Base-by-base conservation (phyloP, 2,329 filamentous ascomycete species). In the Ceratocystis eucalypticola region DNA sequence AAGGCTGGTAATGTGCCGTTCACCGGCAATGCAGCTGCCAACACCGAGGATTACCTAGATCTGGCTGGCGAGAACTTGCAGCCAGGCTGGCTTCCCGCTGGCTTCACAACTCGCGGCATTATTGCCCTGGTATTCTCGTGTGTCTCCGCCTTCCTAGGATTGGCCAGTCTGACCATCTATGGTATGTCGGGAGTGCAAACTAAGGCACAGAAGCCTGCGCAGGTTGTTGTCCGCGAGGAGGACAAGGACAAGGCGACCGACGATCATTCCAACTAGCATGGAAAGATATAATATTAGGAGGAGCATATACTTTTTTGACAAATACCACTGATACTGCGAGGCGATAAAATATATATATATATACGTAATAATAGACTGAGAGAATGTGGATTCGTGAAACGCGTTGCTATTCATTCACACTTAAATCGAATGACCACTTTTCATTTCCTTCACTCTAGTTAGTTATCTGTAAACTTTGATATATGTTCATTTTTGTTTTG, bases 71-170 rank as follows among this genome's bases (percentile, higher is more conserved):
- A 70, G 68, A 86, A 86, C 67, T 75, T 72, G 46, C 78, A 80
- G 2, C 81, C 84, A 0, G 75, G 74, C 0, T 79, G 76, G 59
- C 72, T 93, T n/a, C 88, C 88, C 0, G 79, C 76, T 0, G 89
- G 89, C 0, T 91, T 92, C 73, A 89, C 86, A 0, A 74, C 84
- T 0, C 80, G 81, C 45, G 90, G 89, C 5, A 88, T 89, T 45
- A 82, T 91, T 1, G 89, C 89, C 7, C 75, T 94, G 70, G 85
- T 87, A 1, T 89, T 92, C 72, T 90, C 86, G 72, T 82, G 82
- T 69, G 70, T 91, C 4, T 81, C 81, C 17, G 90, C 88, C 1
- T 77, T 91, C 62, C 70, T 89, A 10, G 89, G 89, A 6, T 79
- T 91, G 71, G 67, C 55, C n/a, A 68, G 65, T 66, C 62, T 68